Conservation (phyloP, 2,329 filamentous ascomycete genomes). For the Dactylellina drechsleri region DNA sequence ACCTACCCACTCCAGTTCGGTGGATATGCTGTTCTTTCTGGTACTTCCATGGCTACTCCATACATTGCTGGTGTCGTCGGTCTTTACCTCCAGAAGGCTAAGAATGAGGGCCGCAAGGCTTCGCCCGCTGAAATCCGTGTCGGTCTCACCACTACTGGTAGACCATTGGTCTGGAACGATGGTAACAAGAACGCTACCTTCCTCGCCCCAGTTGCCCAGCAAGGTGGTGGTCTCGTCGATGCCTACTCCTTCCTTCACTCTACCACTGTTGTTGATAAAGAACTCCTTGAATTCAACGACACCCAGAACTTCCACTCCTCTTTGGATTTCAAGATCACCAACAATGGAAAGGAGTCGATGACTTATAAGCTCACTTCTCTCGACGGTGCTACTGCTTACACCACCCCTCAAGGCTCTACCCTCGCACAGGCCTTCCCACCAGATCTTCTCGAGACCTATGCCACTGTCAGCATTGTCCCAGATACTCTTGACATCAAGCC, state of each 20-base stretch:
- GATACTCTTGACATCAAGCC: slow-evolving; percentile 59
- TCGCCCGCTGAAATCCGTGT: slow-evolving; percentile 64
- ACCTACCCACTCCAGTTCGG: slow-evolving; percentile 66
- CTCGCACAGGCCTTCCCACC: slow-evolving; percentile 56
- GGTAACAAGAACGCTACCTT: slow-evolving; percentile 58
- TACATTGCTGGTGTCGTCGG: slow-evolving; percentile 68
- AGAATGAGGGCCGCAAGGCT: slow-evolving; percentile 62
- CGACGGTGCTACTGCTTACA: slow-evolving; percentile 67
- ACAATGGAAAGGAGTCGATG: slow-evolving; percentile 65
- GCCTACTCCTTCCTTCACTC: slow-evolving; percentile 70
- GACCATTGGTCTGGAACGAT: slow-evolving; percentile 63
- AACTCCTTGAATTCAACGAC: slow-evolving; percentile 73
- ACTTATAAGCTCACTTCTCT: slow-evolving; percentile 68
- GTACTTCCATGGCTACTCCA: slow-evolving; percentile 72
- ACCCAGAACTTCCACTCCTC: slow-evolving; percentile 68
- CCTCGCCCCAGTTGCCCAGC: slow-evolving; percentile 68
- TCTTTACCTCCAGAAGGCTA: slow-evolving; percentile 67
- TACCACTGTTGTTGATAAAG: slow-evolving; percentile 67
- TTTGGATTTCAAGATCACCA: slow-evolving; percentile 69
- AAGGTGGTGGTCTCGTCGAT: slow-evolving; percentile 71
- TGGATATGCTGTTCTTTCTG: slow-evolving; percentile 67
- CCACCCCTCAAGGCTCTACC: slow-evolving; percentile 60
- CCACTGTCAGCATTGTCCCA: slow-evolving; percentile 56
- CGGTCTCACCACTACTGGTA: slow-evolving; percentile 65
- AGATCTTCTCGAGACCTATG: slow-evolving; percentile 55